A percentile compares a stretch with the other conserved stretches of the same genome.
These are phyloP conservation scores for Tylopilus sp. DNA, from an alignment of 768 basidiomycete genomes.

Conservation along the genomic window DNA sequence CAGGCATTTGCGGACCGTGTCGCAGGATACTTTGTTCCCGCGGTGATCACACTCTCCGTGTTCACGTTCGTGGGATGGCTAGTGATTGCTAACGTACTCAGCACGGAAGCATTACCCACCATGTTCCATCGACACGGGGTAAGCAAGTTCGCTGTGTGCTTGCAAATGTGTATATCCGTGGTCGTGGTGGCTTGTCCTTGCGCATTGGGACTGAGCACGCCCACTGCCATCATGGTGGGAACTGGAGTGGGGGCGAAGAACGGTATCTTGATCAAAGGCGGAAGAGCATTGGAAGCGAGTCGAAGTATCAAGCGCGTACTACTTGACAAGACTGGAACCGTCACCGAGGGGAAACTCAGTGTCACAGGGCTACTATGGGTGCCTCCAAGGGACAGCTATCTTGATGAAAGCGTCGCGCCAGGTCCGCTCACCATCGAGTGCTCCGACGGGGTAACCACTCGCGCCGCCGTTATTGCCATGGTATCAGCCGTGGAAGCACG, in stretches of 20 bases:
- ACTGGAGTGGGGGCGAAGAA: constrained; percentile 96
- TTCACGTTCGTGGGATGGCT: constrained; percentile 87
- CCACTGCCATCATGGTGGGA: constrained; percentile 99
- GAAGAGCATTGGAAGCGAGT: constrained; percentile 89
- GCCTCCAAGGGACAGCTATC: constrained; percentile 31
- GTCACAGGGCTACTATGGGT: constrained; percentile 81
- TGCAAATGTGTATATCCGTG: constrained; percentile 97
- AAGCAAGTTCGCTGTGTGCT: constrained; percentile 83
- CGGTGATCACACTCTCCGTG: constrained; percentile 77
- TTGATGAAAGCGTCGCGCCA: constrained; percentile 11
- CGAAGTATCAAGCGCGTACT: constrained; percentile 77
- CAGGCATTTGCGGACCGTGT: constrained; percentile 95
- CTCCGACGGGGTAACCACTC: constrained; percentile 59
- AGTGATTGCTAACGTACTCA: constrained; percentile 57
- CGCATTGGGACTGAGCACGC: constrained; percentile 92
- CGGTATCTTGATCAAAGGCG: constrained; percentile 97
- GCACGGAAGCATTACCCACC: constrained; percentile 59
- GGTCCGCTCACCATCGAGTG: constrained; percentile 30
- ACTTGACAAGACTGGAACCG: constrained; percentile 96
- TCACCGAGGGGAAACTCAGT: constrained; percentile 90
- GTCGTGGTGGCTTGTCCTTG: constrained; percentile 98
- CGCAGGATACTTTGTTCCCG: constrained; percentile 93
- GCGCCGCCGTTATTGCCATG: constrained; percentile 69
- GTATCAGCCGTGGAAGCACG: constrained; percentile 83
- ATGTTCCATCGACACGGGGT: constrained; percentile 86